A percentile compares a stretch with the other conserved stretches of the same genome.
Evolutionary conservation across 179 eudicot genomes (phyloP).

Genomic region (Beta lomatogona): DNA sequence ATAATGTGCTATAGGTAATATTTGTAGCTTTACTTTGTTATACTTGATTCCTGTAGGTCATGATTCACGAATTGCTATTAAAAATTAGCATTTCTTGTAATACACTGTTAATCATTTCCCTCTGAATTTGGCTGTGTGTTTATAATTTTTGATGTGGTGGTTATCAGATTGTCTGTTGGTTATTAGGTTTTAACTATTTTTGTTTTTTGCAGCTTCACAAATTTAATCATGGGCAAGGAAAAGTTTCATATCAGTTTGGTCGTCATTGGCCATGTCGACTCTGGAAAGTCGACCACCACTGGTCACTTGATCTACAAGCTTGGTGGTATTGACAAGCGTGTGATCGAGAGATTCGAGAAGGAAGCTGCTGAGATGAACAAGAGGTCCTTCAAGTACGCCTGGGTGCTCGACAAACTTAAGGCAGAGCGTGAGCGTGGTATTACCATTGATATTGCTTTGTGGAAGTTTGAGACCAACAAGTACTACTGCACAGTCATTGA

Average conservation of each 20-base stretch:
- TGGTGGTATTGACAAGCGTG: conserved; percentile 67
- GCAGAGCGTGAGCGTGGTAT: conserved; percentile 70
- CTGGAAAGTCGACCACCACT: conserved; percentile 38
- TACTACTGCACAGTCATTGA: conserved; percentile 45
- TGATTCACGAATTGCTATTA: too few relatives aligned
- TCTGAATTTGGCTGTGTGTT: too few relatives aligned
- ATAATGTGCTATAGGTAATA: too few relatives aligned
- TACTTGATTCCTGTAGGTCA: too few relatives aligned
- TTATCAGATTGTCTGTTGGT: too few relatives aligned
- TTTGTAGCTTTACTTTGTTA: too few relatives aligned
- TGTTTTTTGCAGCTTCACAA: not conserved
- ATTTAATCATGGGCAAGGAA: conserved; percentile 47
- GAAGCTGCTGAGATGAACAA: conserved; percentile 47
- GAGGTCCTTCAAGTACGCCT: conserved; percentile 13
- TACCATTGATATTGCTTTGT: conserved; percentile 46
- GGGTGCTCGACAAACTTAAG: conserved; percentile 53
- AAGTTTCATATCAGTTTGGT: conserved; percentile 53
- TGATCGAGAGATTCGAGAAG: conserved; percentile 57
- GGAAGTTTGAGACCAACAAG: conserved; percentile 18
- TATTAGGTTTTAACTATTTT: not conserved
- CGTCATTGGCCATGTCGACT: conserved; percentile 64
- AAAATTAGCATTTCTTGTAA: too few relatives aligned
- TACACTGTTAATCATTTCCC: too few relatives aligned
- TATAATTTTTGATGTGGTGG: too few relatives aligned
- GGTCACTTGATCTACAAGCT: conserved; percentile 48